Base-by-base conservation (phyloP, 2,329 filamentous ascomycete species). In the Hymenoscyphus salicellus region DNA sequence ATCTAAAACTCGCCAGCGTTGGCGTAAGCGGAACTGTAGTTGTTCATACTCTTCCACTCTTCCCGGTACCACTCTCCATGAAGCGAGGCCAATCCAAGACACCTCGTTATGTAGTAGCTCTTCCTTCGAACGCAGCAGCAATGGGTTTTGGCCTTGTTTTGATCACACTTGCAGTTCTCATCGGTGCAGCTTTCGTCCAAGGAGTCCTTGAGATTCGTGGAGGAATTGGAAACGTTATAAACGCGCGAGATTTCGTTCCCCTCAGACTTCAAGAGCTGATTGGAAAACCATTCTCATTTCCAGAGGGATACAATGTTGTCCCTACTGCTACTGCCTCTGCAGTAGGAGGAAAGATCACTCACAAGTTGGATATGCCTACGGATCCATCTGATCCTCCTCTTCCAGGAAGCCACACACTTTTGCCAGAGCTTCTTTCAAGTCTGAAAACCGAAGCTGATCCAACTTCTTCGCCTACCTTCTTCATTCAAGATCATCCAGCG, bases 21-120 rank as follows among this genome's bases (percentile, higher is more conserved):
- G 70, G 72, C 30, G 69, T 77, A 1, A 71, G 70, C 60, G 75
- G 75, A 36, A 77, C 74, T 0, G 74, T 76, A 1, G 71, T 75
- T 26, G 74, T 76, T 2, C 73, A 77, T 55, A 76, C 73, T 5
- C 57, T 77, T 17, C 75, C 75, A 1, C 70, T 77, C 20, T 74
- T 73, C 65, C 71, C 72, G 1, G 70, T 76, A 8, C 72, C 72
- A 30, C 61, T 73, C 7, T 72, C 71, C n/a, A 64, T 73, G 8
- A 68, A 71, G 58, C 67, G 68, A 26, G 70, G 72, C 1, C 71
- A 75, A 63, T 72, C 71, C 8, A 71, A 69, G 57, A 73, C 69
- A 17, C 72, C 71, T 20, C 70, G 74, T 28, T 75, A 76, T 55
- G 72, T 74, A 20, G 66, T 75, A 20, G 74, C 72, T 41, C 63